Evolutionary conservation across 805 yeast species (phyloP).

Genomic region (Blastobotrys peoriensis): DNA sequence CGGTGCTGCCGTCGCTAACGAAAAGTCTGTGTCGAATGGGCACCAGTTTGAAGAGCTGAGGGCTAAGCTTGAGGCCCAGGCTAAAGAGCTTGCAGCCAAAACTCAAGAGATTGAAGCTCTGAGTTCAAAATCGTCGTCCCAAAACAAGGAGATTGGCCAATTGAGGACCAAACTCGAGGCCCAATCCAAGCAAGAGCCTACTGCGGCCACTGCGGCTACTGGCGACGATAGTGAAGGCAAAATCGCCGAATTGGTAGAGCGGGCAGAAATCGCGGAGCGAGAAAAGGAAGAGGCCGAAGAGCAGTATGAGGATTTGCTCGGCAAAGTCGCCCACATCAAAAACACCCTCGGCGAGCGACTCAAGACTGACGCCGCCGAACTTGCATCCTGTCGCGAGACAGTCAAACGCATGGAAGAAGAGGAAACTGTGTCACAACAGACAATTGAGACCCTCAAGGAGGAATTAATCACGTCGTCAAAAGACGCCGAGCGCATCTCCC

Average conservation of each 20-base stretch:
- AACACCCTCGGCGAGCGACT: slow-evolving; percentile 38
- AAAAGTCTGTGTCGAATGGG: too few relatives aligned
- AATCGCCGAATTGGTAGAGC: slow-evolving; percentile 58
- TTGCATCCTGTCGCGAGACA: slow-evolving; percentile 29
- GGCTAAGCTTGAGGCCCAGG: too few relatives aligned
- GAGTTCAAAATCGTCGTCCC: too few relatives aligned
- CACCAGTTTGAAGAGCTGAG: too few relatives aligned
- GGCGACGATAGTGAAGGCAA: too few relatives aligned
- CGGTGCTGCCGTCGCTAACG: too few relatives aligned
- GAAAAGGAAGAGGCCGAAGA: slow-evolving; percentile 35
- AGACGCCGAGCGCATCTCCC: slow-evolving; percentile 24
- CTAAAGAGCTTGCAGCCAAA: too few relatives aligned
- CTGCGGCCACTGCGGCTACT: too few relatives aligned
- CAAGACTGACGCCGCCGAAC: slow-evolving; percentile 33
- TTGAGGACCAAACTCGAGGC: slow-evolving; percentile 6
- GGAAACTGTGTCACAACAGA: slow-evolving; percentile 29
- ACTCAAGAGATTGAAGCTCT: too few relatives aligned
- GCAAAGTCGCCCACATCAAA: slow-evolving; percentile 33
- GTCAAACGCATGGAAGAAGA: slow-evolving; percentile 32
- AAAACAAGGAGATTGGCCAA: slow-evolving; percentile 7
- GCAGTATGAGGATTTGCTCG: slow-evolving; percentile 36
- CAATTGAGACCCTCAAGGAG: slow-evolving; percentile 33
- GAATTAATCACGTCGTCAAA: slow-evolving; percentile 31
- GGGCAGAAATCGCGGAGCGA: slow-evolving; percentile 48
- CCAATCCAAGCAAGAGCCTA: too few relatives aligned